Percentiles rank a stretch among this genome's conserved stretches.
phyloP scores from a whole-genome alignment of 495 filamentous ascomycete genomes.

The Penicillium atrosanguineum region DNA sequence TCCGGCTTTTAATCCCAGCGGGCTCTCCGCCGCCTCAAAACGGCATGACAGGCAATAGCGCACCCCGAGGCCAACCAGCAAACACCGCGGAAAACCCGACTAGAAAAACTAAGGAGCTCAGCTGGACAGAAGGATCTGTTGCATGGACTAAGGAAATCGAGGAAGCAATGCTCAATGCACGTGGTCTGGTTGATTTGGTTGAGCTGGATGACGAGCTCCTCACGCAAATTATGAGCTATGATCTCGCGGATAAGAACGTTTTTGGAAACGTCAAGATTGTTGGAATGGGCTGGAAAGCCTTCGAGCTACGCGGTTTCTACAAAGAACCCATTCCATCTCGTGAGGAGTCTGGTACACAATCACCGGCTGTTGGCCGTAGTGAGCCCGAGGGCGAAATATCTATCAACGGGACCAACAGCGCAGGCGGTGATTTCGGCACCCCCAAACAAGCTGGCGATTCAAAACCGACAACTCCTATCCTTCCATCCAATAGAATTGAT shows the following conservation, averaged over 20 bases:
- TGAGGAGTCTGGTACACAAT: slow-evolving; percentile 12
- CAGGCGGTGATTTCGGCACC: neutral
- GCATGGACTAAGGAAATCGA: slow-evolving; percentile 2
- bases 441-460: neutral
- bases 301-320: slow-evolving; percentile 37
- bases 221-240: slow-evolving; percentile 29
- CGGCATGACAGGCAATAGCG: neutral
- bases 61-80: neutral
- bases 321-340: slow-evolving; percentile 16
- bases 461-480: neutral
- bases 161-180: slow-evolving; percentile 18
- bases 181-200: slow-evolving; percentile 32
- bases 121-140: neutral
- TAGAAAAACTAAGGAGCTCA: neutral
- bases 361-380: slow-evolving; percentile 1
- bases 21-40: slow-evolving; percentile 14
- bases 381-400: neutral
- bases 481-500: neutral
- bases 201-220: slow-evolving; percentile 38
- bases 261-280: slow-evolving; percentile 36
- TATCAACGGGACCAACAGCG: neutral
- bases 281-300: slow-evolving; percentile 41
- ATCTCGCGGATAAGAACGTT: slow-evolving; percentile 34
- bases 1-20: slow-evolving; percentile 44
- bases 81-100: neutral